Base-by-base conservation (phyloP, 225 moss, liverwort and hornwort genomes). In the Physcomitrellopsis africana region DNA sequence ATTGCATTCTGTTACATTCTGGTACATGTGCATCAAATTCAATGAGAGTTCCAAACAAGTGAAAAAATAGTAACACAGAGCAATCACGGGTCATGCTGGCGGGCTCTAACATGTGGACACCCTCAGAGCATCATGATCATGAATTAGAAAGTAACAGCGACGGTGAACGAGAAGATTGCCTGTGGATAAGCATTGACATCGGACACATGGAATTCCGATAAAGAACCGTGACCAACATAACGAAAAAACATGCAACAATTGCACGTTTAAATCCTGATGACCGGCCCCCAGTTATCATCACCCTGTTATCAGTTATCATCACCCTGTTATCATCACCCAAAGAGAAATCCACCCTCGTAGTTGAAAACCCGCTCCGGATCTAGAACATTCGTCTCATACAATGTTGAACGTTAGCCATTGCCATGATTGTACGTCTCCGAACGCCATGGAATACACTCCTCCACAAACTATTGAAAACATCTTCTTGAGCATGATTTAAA, bases 221-320 rank as follows among this genome's bases (percentile, higher is more conserved):
- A 48, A 77, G 81, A 73, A 73, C 49, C 73, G 73, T 63, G 51
- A 82, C 66, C 79, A 80, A 48, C 23, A 77, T 16, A 60, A 76
- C 11, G 41, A 77, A 52, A 57, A 76, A 51, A 37, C 55, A 78
- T 63, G 76, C 62, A 62, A 80, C 49, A 61, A 73, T 22, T 73
- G 62, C 66, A 74, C 65, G 61, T 73, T 29, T 72, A 44, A 72
- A 72, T 24, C 63, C 70, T 42, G 52, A 68, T 43, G 65, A 73
- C 72, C 73, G 61, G 41, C 27, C 70, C 49, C 70, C 14, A 12
- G 66, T 70, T 54, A 61, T 73, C 51, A 65, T 51, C 63, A 18
- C 63, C 76, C 79, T 77, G 70, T 22, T 47, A 79, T 80, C 45
- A 69, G 66, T 70, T 54, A 61, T 73, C 51, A 65, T 51, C 63